These are phyloP conservation scores for Tephrocybe sp. DNA, from an alignment of 768 basidiomycete genomes.

Conservation along the genomic window DNA sequence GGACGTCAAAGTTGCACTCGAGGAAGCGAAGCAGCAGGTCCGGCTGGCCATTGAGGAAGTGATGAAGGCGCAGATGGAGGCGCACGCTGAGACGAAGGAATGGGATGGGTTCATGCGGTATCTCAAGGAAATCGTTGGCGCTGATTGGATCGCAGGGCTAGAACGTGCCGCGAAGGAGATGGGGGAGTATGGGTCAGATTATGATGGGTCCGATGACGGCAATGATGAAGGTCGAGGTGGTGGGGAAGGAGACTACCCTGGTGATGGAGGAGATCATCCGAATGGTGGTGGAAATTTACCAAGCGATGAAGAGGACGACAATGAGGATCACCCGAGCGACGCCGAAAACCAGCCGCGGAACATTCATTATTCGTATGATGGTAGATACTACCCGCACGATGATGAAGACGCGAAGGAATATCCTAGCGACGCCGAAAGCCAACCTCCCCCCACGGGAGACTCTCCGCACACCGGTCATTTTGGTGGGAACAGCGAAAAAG, in stretches of 20 bases:
- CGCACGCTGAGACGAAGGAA: not conserved
- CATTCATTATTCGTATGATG: no score
- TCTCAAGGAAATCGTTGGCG: not conserved
- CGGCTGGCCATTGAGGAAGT: not conserved
- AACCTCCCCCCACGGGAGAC: no score
- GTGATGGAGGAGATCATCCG: no score
- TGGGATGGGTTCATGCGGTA: not conserved
- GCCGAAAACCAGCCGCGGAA: no score
- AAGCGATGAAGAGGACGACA: no score
- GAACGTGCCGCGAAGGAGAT: not conserved
- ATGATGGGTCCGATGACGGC: not conserved
- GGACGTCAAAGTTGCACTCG: not conserved
- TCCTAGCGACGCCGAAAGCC: no score
- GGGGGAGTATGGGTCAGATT: not conserved
- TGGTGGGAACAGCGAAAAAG: not conserved
- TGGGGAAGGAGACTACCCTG: no score
- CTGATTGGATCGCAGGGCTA: not conserved
- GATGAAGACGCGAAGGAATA: no score
- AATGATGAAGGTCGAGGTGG: not conserved
- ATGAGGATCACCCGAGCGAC: no score
- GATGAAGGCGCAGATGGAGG: not conserved
- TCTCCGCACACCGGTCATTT: not conserved
- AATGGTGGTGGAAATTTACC: no score
- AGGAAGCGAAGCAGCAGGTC: conserved; percentile 3
- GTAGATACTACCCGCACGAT: no score